Evolutionary conservation across 768 basidiomycete genomes (phyloP), one percentile per base, ranked within the genome.

Genomic region (Leccinum barrowsii): DNA sequence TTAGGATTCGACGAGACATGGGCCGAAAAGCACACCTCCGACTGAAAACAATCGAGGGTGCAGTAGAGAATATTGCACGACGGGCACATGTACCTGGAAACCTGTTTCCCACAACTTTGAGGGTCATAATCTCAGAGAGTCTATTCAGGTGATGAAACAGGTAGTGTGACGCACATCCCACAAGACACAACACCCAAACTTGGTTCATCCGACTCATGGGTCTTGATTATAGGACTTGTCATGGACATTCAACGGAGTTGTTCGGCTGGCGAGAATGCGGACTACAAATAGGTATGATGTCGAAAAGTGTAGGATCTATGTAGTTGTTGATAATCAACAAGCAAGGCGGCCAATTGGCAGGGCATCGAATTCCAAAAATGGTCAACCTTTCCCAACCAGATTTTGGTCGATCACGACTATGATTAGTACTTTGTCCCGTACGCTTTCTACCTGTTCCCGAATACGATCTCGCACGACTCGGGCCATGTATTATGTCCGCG

Each of bases 11-110:
- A 11, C 2, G 17, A 42, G n/a, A 52, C 7, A 35, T 17, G 52
- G 52, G 46, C 42, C 7, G 6, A 19, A 56, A 56, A 28, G 69
- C 81, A 60, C 71, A 88, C 89, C 73, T 83, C 76, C 28, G 87
- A 87, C 47, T 86, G 84, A 74, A 91, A 94, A 73, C 92, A 94
- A 11, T 76, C 74, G 30, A 93, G 70, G 26, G 89, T 89, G 74
- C 92, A 94, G 65, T 94, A 94, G 0, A 82, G 81, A 26, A 87
- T 74, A 66, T 93, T 93, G 74, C 92, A 94, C 32, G 78, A 78
- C 22, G 92, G 88, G 62, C 92, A 94, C 1, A 85, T 86, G 72
- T 94, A 94, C 66, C 85, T 86, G 17, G 89, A 82, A 62, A 89
- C 80, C 65, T 90, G 87, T 66, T 88, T 79, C 32, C 77, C 80